Evolutionary conservation across 2,329 filamentous ascomycete species (phyloP), one percentile per base, ranked within the genome.

Genomic region (Amauroascus verrucosus): DNA sequence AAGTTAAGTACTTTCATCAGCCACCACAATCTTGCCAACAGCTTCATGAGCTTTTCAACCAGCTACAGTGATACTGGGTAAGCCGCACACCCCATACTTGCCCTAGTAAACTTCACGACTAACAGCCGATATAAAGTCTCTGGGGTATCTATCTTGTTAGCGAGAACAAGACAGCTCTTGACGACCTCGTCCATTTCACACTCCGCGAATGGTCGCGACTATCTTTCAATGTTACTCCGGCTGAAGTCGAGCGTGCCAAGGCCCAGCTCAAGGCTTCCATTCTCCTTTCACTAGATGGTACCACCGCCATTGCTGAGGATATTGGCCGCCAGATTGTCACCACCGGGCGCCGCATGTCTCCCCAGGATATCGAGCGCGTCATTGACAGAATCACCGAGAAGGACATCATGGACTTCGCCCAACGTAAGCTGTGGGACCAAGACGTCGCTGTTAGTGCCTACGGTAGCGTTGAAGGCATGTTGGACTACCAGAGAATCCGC

Each of bases 31-130:
- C 82, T 98, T 58, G 93, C 93, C 73, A 98, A 95, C 79, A 96
- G 90, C 82, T 98, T 96, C 81, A 98, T 98, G 94, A 95, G 88
- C 78, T 98, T 98, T 78, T 96, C 90, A 61, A 98, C 93, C 62
- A 95, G 88, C 80, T 98, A 98, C 78, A 97, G 90, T 69, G 93
- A 98, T 73, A 98, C 93, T 71, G 93, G 90, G 89, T 95, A 82
- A 74, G 84, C 71, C 49, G 32, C 28, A n/a, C 44, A 20, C 1
- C 44, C 46, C n/a, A n/a, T 20, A 49, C 1, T 22, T 22, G 41
- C 13, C 14, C 4, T 5, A 9, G 26, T 35, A 6, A 8, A 35
- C 13, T 35, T 22, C 22, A 14, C n/a, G 4, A n/a, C 14, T 44
- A 40, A 40, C 38, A 49, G 28, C 14, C 22, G 6, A 32, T 46